Evolutionary conservation across 2,329 filamentous ascomycete genomes (phyloP), one percentile per base, ranked within the genome.

Genomic region (Calonectria leucothoes): DNA sequence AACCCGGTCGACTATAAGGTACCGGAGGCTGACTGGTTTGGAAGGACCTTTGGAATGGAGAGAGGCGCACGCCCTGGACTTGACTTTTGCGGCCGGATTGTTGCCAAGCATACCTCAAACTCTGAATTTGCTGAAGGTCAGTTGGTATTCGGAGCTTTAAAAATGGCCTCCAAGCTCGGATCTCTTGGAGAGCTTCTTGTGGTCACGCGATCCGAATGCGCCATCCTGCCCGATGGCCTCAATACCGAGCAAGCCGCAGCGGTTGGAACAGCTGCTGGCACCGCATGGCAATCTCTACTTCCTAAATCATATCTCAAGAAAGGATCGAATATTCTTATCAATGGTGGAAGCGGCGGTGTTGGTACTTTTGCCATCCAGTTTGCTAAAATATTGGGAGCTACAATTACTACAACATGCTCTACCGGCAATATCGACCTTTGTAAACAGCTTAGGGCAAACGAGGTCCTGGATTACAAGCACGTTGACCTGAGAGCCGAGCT

Each of bases 351-450:
- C 0, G 92, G 93, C 1, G 93, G 92, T 0, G 88, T 87, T 0
- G 93, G 93, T 1, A 86, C 88, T 0, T 93, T 88, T 73, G 89
- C 86, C 0, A 90, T 94, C 59, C 92, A 94, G 79, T 88, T 94
- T 25, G 92, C 91, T 8, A 94, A 94, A 78, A 83, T 86, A 0
- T 75, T 91, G 5, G 92, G 91, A 0, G 91, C 89, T 69, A 85
- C 89, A 68, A 92, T 94, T 15, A 91, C 89, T 0, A 87, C 87
- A 0, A 88, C 89, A 1, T 94, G 92, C 78, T 93, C 91, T 20
- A 88, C 87, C 0, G 81, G 82, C 6, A 94, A 94, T 79, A 83
- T 89, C 0, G 86, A 89, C 29, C 81, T 93, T 0, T 91, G 90
- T 80, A 87, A 87, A 74, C 83, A 84, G 10, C 80, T 94, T 1